phyloP scores from a whole-genome alignment of 306 rosid genomes.

The Sindora glabra region DNA sequence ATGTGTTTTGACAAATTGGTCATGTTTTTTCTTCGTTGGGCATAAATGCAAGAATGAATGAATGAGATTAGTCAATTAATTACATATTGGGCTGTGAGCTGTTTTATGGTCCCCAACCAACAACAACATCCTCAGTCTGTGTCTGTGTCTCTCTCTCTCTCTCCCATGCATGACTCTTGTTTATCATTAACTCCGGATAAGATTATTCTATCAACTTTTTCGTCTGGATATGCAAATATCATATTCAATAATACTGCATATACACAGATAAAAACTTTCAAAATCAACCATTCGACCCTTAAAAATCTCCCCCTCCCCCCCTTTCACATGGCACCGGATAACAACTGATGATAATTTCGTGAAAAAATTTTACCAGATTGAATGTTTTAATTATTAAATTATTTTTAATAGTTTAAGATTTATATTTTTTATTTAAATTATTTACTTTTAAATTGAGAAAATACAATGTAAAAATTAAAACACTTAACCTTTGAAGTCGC shows the following conservation, averaged over 20 bases:
- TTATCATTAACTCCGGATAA: not conserved
- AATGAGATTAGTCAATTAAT: conserved; percentile 10
- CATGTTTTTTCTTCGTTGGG: conserved; percentile 24
- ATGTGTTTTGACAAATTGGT: conserved; percentile 1
- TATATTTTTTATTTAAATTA: too few relatives aligned
- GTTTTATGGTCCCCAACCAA: conserved; percentile 31
- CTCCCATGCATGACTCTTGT: conserved; percentile 12
- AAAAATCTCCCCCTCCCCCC: too few relatives aligned
- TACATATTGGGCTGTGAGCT: conserved; percentile 11
- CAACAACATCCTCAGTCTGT: conserved; percentile 20
- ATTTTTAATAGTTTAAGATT: too few relatives aligned
- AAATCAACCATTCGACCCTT: too few relatives aligned
- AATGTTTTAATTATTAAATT: too few relatives aligned
- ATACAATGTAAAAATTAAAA: too few relatives aligned
- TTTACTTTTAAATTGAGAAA: too few relatives aligned
- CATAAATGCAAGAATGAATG: conserved; percentile 19
- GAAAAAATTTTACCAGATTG: too few relatives aligned
- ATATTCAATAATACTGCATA: not conserved
- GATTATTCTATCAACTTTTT: conserved; percentile 20
- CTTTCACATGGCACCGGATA: too few relatives aligned
- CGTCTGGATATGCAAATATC: not conserved
- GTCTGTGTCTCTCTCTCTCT: conserved; percentile 15
- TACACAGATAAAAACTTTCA: too few relatives aligned
- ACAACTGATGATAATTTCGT: too few relatives aligned
- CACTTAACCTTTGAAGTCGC: too few relatives aligned